Base-by-base conservation (phyloP, 2,329 filamentous ascomycete genomes). In the Calonectria multiphialidica region DNA sequence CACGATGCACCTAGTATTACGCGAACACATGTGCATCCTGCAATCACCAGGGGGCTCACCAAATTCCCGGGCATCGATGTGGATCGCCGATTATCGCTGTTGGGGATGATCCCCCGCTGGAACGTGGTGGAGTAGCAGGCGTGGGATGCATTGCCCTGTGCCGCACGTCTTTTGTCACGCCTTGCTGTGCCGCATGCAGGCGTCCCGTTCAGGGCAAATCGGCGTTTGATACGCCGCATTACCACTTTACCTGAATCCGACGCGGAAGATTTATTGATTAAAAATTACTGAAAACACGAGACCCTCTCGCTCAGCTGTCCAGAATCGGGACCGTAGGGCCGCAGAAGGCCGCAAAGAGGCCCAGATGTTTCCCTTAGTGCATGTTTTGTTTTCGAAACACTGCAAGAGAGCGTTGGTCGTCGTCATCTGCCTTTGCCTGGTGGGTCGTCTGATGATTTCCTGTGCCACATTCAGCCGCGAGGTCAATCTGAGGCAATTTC, bases 361-460 rank as follows among this genome's bases (percentile, higher is more conserved):
- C 8, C 21, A 18, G n/a, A 25, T 59, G 53, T 59, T 33, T 35
- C 49, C 49, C 6, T 40, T 23, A n/a, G n/a, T 15, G 33, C 33
- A 21, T 40, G 53, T 59, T 59, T 59, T 59, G 53, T 59, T 59
- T 59, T 33, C 21, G 37, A 59, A 59, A 37, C 50, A 57, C n/a
- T 16, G 12, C 21, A 37, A 35, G 13, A 23, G 21, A 37, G 13
- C 13, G 53, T 18, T 21, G 5, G 28, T 12, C 33, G 13, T 15
- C 28, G n/a, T 30, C 25, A 5, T 53, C 25, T 28, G 30, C 12
- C 8, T 53, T 10, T 33, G n/a, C 18, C 10, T 8, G 5, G 49
- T 53, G 49, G 49, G 35, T 53, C 25, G 30, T 53, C 49, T 53
- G 13, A 53, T 33, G 16, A 53, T 33, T 28, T 30, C 13, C 28